These are phyloP conservation scores for Camellia japonica DNA, from an alignment of 148 eudicot species.

Conservation along the genomic window DNA sequence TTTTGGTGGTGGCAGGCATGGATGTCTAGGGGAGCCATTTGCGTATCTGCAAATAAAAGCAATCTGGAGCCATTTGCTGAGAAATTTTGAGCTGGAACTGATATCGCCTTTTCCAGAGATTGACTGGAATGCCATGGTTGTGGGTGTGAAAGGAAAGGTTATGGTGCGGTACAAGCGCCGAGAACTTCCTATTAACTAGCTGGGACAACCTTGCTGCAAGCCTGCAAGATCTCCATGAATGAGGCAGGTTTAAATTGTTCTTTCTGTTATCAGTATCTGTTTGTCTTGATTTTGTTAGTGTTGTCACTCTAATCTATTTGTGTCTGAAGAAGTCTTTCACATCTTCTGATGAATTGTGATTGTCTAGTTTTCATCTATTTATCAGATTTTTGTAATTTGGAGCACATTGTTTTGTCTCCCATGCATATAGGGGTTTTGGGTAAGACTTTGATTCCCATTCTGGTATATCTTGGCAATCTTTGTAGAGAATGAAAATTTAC, in stretches of 20 bases:
- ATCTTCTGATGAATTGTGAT: background rate
- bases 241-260: constrained; percentile 11
- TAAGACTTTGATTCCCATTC: background rate
- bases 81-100: constrained; percentile 87
- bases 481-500: background rate
- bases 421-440: background rate
- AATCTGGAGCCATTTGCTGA: constrained; percentile 88
- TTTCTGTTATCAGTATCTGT: background rate
- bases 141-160: constrained; percentile 71
- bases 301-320: background rate
- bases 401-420: background rate
- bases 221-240: background rate
- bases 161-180: constrained; percentile 75
- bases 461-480: background rate
- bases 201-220: background rate
- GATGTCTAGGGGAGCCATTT: constrained; percentile 92
- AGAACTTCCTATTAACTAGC: constrained; percentile 31
- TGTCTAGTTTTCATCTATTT: background rate
- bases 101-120: constrained; percentile 93
- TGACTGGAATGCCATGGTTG: constrained; percentile 95
- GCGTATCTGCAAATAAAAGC: constrained; percentile 94
- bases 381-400: constrained; percentile 1
- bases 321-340: background rate
- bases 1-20: constrained; percentile 96
- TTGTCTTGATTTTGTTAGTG: constrained; percentile 5